Evolutionary conservation across 495 filamentous ascomycete species (phyloP), one percentile per base, ranked within the genome.

Genomic region (Penicillium argentinense): DNA sequence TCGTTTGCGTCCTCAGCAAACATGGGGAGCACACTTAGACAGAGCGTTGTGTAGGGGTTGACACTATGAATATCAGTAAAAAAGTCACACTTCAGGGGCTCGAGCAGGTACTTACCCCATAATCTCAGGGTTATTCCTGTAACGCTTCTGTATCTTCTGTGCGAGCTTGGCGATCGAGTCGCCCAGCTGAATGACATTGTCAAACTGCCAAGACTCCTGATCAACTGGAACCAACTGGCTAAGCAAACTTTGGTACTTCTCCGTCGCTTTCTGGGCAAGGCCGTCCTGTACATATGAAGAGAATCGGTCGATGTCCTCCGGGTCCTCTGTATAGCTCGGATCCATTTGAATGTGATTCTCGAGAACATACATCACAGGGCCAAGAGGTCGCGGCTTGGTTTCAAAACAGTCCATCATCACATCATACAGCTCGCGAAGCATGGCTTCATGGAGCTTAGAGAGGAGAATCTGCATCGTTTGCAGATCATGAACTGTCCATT

Each of bases 91-190:
- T n/a, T n/a, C n/a, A n/a, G n/a, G n/a, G n/a, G n/a, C n/a, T n/a
- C n/a, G n/a, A n/a, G n/a, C n/a, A n/a, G n/a, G n/a, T n/a, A 58
- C 71, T 49, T 71, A 83, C 80, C 89, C 91, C 85, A 96, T 85
- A 44, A 97, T 84, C 36, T 88, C 86, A 1, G 90, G 89, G 48
- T 87, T 95, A 48, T 87, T 91, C 45, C 80, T 78, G 66, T 92
- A 99, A 17, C 95, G 82, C 66, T 96, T 97, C 68, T 89, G 84
- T 50, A 96, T 92, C 64, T 82, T 89, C 51, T 91, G 81, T 19
- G 83, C 85, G 18, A 96, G 76, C 51, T 85, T 87, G 8, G 88
- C 81, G 3, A 97, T 87, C 1, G 85, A 79, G 60, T 95, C 87
- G 16, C 89, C 89, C 29, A 97, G 81, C 51, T 91, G 79, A 42